These are phyloP conservation scores for Mrakia frigida DNA, from an alignment of 768 basidiomycete genomes.

Conservation along the genomic window DNA sequence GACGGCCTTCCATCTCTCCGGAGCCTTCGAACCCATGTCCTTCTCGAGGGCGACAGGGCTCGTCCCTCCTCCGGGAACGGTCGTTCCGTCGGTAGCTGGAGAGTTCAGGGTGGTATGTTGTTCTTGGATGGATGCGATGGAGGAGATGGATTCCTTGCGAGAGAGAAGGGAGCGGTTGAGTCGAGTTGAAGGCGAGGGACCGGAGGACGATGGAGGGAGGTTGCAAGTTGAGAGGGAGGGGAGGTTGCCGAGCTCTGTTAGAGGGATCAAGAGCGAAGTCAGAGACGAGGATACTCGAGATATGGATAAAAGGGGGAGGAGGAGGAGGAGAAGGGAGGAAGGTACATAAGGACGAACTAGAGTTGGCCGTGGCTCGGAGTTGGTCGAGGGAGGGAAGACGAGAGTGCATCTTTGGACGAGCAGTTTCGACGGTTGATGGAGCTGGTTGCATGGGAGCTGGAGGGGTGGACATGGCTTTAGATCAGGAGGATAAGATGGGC, in stretches of 20 bases:
- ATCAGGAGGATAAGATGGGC: neutral
- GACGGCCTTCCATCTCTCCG: neutral
- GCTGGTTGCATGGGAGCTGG: neutral
- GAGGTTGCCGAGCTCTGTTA: conserved; percentile 4
- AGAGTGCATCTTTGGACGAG: conserved; percentile 3
- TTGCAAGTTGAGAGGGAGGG: neutral
- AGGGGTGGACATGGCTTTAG: neutral
- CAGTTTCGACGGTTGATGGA: neutral
- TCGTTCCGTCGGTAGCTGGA: neutral
- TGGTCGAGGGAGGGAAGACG: conserved; percentile 6
- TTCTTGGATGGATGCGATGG: neutral
- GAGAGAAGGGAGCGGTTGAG: neutral
- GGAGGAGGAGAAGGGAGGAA: neutral
- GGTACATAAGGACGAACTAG: neutral
- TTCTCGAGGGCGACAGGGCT: neutral
- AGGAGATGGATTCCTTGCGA: conserved; percentile 8
- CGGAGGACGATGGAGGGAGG: neutral
- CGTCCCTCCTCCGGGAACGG: neutral
- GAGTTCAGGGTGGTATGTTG: neutral
- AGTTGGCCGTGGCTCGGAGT: neutral
- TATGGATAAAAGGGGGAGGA: neutral
- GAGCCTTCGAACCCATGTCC: neutral
- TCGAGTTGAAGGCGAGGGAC: neutral
- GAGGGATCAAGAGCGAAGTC: neutral
- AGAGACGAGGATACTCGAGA: neutral